Evolutionary conservation across 2,329 filamentous ascomycete species (phyloP).

Genomic region (Claviceps digitariae): DNA sequence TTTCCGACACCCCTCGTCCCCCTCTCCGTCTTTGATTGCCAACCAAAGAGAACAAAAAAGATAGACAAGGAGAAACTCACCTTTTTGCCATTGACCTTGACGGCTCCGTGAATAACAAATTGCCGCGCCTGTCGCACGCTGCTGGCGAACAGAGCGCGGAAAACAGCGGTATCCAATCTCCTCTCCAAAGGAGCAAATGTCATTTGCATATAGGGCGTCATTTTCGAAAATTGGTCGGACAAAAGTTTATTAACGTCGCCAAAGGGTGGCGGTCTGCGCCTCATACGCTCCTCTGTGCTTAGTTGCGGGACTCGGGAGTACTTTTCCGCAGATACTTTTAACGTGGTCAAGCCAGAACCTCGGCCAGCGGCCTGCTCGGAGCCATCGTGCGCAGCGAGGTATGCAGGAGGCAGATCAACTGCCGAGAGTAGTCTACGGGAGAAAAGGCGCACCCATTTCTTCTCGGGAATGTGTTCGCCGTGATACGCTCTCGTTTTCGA

Average conservation of each 20-base stretch:
- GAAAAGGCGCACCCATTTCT: conserved; percentile 92
- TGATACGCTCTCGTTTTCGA: conserved; percentile 75
- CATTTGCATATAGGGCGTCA: conserved; percentile 93
- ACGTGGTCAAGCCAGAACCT: conserved; percentile 51
- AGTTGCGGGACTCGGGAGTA: conserved; percentile 18
- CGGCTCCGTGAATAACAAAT: conserved; percentile 82
- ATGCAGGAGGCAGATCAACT: conserved; percentile 68
- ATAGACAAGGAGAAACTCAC: conserved; percentile 31
- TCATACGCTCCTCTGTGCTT: conserved; percentile 9
- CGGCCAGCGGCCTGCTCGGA: conserved; percentile 71
- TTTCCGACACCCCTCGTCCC: too few relatives aligned
- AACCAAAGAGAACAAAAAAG: too few relatives aligned
- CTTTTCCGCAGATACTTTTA: conserved; percentile 18
- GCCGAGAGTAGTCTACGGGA: conserved; percentile 66
- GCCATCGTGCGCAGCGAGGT: conserved; percentile 71
- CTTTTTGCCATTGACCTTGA: conserved; percentile 94
- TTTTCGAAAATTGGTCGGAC: conserved; percentile 22
- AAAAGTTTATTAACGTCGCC: conserved; percentile 21
- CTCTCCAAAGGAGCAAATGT: conserved; percentile 83
- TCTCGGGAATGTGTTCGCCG: conserved; percentile 85
- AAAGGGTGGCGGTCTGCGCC: conserved; percentile 10
- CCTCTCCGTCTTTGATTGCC: too few relatives aligned
- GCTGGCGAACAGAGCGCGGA: conserved; percentile 85
- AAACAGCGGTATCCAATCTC: conserved; percentile 86
- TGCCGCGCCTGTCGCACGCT: conserved; percentile 86